These are phyloP conservation scores for Lasiodiplodia theobromae DNA, from an alignment of 2,329 filamentous ascomycete species.

Conservation along the genomic window DNA sequence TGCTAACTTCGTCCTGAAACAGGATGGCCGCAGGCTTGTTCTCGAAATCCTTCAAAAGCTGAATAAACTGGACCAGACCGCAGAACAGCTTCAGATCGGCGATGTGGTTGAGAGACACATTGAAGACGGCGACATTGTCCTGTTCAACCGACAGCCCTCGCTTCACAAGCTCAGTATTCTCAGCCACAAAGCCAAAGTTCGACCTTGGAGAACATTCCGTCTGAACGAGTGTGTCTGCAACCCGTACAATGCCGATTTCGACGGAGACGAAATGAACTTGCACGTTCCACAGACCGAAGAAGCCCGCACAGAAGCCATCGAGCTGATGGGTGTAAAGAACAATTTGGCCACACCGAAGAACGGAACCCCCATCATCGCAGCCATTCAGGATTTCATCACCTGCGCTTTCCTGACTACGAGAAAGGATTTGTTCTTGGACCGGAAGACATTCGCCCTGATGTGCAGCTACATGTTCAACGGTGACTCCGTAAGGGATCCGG, in stretches of 20 bases:
- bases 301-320: constrained; percentile 91
- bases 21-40: constrained; percentile 74
- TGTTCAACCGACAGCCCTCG: constrained; percentile 98
- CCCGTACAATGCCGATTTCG: constrained; percentile 98
- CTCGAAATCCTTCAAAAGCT: constrained; percentile 67
- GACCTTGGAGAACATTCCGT: constrained; percentile 94
- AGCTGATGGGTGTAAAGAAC: constrained; percentile 97
- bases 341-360: constrained; percentile 97
- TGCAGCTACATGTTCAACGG: constrained; percentile 94
- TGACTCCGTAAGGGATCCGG: constrained; percentile 58
- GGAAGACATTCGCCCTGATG: constrained; percentile 85
- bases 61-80: constrained; percentile 73
- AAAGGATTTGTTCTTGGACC: constrained; percentile 92
- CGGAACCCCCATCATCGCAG: constrained; percentile 95
- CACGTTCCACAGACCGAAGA: constrained; percentile 98
- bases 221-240: constrained; percentile 98
- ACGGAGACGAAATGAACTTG: constrained; percentile 98
- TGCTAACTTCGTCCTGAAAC: constrained; percentile 80
- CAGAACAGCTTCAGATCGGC: constrained; percentile 77
- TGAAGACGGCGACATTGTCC: constrained; percentile 91
- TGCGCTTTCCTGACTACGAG: constrained; percentile 89
- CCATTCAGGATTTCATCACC: constrained; percentile 99
- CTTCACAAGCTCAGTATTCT: constrained; percentile 99
- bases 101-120: constrained; percentile 94
- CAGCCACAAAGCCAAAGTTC: constrained; percentile 89